Evolutionary conservation across 164 flowering plant species (phyloP), one percentile per base, ranked within the genome.

Genomic region (Sextonia rubra): DNA sequence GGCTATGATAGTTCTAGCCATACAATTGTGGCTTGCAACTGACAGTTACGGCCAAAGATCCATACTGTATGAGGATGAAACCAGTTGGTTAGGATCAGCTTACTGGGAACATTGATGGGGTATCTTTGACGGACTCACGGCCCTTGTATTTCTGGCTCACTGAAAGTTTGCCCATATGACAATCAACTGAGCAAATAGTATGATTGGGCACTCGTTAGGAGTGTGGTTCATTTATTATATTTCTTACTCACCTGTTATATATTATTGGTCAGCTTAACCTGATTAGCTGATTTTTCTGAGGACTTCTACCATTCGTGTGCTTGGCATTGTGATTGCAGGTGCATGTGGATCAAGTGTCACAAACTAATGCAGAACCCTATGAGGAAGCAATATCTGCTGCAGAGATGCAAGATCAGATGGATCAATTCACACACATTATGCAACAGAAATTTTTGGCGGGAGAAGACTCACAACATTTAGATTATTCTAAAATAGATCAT

Each of bases 391-490:
- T 86, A 71, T 89, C 97, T 27, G 79, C 64, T n/a, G 90, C 79
- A 61, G 98, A 91, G 74, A 82, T 89, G 86, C 84, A 85, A 80
- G 98, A 94, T 70, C 90, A 83, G 74, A 80, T 94, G 92, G 97
- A 91, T 25, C 97, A 90, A 66, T 94, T 94, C 81, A 91, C 88
- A 1, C 75, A 82, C 71, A 76, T 92, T 26, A 94, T 94, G 99
- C 94, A 92, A 64, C 91, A 94, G 74, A 94, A 92, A 82, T 91
- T 94, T 79, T 79, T 94, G 47, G 75, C 91, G 4, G 98, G 99
- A 12, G 93, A 91, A 87, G 99, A 94, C 75, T 74, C 79, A 67
- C 83, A 89, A 71, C 86, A 92, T 81, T 65, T 92, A 66, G 94
- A 92, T 76, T 94, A 94, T 79, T 82, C 97, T 22, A 87, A 84